phyloP scores from a whole-genome alignment of 768 basidiomycete genomes.

The Russula earlei region DNA sequence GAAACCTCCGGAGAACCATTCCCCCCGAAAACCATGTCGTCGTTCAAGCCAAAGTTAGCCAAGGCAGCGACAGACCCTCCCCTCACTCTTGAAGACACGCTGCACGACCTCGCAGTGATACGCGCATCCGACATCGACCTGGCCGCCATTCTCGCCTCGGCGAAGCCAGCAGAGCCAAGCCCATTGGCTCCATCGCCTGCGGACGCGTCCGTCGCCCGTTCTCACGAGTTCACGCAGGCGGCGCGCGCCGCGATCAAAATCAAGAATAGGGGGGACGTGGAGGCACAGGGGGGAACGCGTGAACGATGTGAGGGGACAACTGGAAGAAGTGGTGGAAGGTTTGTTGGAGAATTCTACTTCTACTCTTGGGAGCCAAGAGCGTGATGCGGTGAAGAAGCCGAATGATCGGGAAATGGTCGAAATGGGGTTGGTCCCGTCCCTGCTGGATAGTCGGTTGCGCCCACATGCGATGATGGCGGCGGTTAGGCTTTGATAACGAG shows the following conservation, averaged over 20 bases:
- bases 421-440: background rate
- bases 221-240: conserved; percentile 50
- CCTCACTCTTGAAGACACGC: conserved; percentile 47
- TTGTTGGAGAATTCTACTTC: background rate
- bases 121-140: conserved; percentile 47
- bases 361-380: background rate
- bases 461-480: no score
- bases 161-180: background rate
- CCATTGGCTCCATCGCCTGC: conserved; percentile 1
- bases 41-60: background rate
- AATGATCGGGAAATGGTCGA: background rate
- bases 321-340: conserved; percentile 43
- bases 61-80: conserved; percentile 36
- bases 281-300: conserved; percentile 43
- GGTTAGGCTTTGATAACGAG: no score
- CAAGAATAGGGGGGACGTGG: conserved; percentile 43
- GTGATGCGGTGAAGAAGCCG: background rate
- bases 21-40: background rate
- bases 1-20: background rate
- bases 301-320: conserved; percentile 43
- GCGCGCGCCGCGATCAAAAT: conserved; percentile 49
- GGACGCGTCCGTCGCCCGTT: conserved; percentile 38
- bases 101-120: conserved; percentile 65
- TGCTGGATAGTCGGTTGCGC: no score
- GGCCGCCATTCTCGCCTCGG: conserved; percentile 24